Evolutionary conservation across 1,284 basidiomycete genomes (phyloP).

Genomic region (Xanthoconium separans): DNA sequence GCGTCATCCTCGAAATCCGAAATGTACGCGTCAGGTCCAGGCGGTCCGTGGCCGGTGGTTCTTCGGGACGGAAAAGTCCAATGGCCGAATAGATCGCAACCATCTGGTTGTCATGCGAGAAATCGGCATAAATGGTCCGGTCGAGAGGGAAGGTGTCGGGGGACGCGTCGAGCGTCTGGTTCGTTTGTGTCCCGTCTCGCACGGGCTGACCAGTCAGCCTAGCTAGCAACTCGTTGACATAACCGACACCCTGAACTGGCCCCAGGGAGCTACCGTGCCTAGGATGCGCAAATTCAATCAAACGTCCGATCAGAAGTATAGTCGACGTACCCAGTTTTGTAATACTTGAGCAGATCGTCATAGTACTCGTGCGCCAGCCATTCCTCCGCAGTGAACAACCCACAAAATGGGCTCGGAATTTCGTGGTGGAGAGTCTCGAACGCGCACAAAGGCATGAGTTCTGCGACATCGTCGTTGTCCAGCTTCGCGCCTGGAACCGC

Average conservation of each 20-base stretch:
- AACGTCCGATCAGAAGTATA: not conserved
- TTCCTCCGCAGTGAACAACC: slow-evolving; percentile 58
- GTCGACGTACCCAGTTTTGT: slow-evolving; percentile 58
- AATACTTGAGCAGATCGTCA: slow-evolving; percentile 76
- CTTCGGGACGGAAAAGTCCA: slow-evolving; percentile 57
- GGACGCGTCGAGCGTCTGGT: slow-evolving; percentile 69
- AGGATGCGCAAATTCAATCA: not conserved
- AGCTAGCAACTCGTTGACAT: slow-evolving; percentile 83
- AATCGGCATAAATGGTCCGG: slow-evolving; percentile 69
- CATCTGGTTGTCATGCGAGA: slow-evolving; percentile 84
- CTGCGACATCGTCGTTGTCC: slow-evolving; percentile 52
- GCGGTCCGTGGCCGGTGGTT: slow-evolving; percentile 42
- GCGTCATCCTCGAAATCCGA: slow-evolving; percentile 57
- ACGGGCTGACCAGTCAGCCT: slow-evolving; percentile 67
- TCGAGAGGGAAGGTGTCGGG: slow-evolving; percentile 73
- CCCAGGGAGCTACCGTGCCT: slow-evolving; percentile 70
- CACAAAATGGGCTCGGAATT: slow-evolving; percentile 67
- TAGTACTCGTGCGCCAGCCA: slow-evolving; percentile 69
- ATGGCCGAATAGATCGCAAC: slow-evolving; percentile 72
- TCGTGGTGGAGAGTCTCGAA: slow-evolving; percentile 70
- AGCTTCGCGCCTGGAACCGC: slow-evolving; percentile 64
- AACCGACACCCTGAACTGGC: slow-evolving; percentile 78
- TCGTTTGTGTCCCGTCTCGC: slow-evolving; percentile 72
- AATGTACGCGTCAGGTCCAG: slow-evolving; percentile 51
- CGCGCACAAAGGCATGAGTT: slow-evolving; percentile 73